Conservation (phyloP, 345 rosid species). For the Populus davidiana region DNA sequence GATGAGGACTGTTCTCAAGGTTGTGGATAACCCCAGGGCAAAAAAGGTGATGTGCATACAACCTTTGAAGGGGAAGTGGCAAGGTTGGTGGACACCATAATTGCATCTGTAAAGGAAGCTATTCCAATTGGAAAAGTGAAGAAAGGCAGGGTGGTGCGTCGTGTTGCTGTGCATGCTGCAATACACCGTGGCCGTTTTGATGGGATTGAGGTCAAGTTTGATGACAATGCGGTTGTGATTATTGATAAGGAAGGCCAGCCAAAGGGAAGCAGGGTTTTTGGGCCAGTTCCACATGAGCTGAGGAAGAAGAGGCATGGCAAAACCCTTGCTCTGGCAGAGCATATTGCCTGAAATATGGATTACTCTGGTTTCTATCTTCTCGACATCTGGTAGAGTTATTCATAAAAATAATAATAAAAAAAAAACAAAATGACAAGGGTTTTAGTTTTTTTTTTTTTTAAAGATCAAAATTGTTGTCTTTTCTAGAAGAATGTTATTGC, state of each 20-base stretch:
- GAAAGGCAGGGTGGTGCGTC: conserved; percentile 78
- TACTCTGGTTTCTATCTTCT: not conserved
- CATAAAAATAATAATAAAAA: not conserved
- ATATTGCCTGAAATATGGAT: conserved; percentile 55
- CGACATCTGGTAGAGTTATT: not conserved
- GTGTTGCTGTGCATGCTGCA: conserved; percentile 84
- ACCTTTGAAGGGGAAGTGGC: conserved; percentile 76
- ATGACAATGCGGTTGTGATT: conserved; percentile 83
- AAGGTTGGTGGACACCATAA: conserved; percentile 69
- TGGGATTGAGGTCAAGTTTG: conserved; percentile 87
- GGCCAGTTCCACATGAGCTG: conserved; percentile 93
- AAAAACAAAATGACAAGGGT: not conserved
- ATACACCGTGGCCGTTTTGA: conserved; percentile 83
- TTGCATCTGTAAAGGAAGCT: conserved; percentile 90
- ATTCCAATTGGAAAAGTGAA: conserved; percentile 85
- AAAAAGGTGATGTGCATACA: conserved; percentile 90
- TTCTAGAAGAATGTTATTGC: not conserved
- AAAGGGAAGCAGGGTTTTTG: conserved; percentile 71
- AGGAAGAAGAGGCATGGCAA: conserved; percentile 81
- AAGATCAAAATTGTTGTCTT: too few relatives aligned
- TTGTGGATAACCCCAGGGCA: conserved; percentile 84
- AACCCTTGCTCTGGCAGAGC: conserved; percentile 76
- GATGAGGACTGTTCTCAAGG: conserved; percentile 86
- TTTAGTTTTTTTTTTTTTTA: too few relatives aligned
- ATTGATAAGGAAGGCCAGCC: conserved; percentile 75